Conservation (phyloP, 805 yeast species). For the Kuraishia floccosa region DNA sequence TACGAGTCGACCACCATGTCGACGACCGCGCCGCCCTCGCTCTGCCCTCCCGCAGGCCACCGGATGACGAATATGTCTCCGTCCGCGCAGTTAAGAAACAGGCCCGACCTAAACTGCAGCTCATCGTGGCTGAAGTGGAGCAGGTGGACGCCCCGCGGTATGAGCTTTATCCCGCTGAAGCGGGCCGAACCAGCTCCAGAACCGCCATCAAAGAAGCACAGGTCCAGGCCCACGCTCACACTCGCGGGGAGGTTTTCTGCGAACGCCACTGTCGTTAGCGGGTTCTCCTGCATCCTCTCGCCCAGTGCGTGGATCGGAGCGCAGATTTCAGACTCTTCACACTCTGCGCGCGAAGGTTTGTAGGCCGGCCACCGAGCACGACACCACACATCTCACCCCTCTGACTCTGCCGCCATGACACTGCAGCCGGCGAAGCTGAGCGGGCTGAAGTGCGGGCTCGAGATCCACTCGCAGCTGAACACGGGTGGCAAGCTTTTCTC, state of each 20-base stretch:
- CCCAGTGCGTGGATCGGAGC: too few species aligned
- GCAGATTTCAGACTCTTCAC: too few species aligned
- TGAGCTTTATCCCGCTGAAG: conserved; percentile 35
- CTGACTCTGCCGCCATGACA: too few species aligned
- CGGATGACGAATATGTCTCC: conserved; percentile 12
- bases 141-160: conserved; percentile 41
- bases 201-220: conserved; percentile 8
- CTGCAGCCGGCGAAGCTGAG: neutral
- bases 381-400: too few species aligned
- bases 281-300: neutral
- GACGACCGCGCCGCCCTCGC: neutral
- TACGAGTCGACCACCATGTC: too few species aligned
- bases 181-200: conserved; percentile 2
- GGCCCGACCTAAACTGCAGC: conserved; percentile 28
- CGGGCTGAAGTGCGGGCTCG: conserved; percentile 74
- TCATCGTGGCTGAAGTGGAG: conserved; percentile 35
- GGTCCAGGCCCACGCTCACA: conserved; percentile 12
- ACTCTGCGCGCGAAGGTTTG: too few species aligned
- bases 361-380: too few species aligned
- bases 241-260: conserved; percentile 5
- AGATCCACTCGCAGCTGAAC: conserved; percentile 83
- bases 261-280: conserved; percentile 1
- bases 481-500: conserved; percentile 75
- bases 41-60: neutral
- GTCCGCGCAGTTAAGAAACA: conserved; percentile 20